Conservation (phyloP, 139 green algal genomes). For the Coelastrella sp. region DNA sequence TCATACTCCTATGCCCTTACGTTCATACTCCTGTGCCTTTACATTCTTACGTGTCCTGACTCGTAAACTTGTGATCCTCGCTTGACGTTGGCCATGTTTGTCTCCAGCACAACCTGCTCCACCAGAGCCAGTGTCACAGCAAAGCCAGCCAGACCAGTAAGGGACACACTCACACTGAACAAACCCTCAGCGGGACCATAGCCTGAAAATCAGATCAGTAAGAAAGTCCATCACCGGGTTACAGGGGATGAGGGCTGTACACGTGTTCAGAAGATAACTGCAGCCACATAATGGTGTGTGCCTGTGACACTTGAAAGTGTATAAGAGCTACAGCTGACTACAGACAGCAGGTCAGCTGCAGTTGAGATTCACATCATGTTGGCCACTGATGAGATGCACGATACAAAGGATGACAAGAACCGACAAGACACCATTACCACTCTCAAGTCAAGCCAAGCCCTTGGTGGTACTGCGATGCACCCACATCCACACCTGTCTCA, state of each 20-base stretch:
- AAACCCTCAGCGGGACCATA: neutral
- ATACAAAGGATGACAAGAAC: no score
- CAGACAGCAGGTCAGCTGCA: no score
- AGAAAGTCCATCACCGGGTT: neutral
- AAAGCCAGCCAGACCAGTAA: conserved; percentile 67
- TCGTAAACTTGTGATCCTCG: conserved; percentile 67
- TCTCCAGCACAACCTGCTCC: conserved; percentile 62
- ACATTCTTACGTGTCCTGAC: conserved; percentile 23
- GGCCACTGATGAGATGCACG: no score
- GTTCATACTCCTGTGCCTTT: neutral
- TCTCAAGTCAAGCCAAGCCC: neutral
- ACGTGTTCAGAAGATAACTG: no score
- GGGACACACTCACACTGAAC: conserved; percentile 57
- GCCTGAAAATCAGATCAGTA: neutral
- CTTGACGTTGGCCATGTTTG: conserved; percentile 65
- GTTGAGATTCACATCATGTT: no score
- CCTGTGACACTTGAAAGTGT: no score
- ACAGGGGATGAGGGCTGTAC: no score
- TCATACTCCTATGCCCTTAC: neutral
- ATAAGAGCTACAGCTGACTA: no score
- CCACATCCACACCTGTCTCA: neutral
- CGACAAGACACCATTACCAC: neutral
- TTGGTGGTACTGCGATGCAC: neutral
- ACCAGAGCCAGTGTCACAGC: conserved; percentile 77
- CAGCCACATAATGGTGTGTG: no score